Conservation (phyloP, 2,329 filamentous ascomycete genomes). For the Cryphonectria radicalis region DNA sequence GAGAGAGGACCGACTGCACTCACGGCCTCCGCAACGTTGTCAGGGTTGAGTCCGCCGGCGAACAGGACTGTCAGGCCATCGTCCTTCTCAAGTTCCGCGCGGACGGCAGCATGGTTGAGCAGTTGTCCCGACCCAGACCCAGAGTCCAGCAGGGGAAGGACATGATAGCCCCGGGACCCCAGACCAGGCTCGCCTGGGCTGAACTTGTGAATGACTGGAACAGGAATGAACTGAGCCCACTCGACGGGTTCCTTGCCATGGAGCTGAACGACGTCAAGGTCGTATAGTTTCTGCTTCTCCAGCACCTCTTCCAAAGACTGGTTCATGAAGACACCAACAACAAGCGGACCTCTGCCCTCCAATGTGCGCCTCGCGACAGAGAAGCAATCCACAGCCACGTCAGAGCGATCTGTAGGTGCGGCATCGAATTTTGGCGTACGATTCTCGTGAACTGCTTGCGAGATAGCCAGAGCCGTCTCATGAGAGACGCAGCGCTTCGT, state of each 20-base stretch:
- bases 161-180: constrained; percentile 77
- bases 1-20: constrained; percentile 62
- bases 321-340: constrained; percentile 94
- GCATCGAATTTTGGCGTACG: constrained; percentile 21
- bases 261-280: constrained; percentile 87
- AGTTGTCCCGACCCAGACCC: constrained; percentile 82
- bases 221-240: constrained; percentile 87
- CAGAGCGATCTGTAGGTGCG: constrained; percentile 33
- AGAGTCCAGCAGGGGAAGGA: constrained; percentile 83
- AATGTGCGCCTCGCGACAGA: constrained; percentile 39
- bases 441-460: constrained; percentile 69
- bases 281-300: constrained; percentile 73
- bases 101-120: constrained; percentile 73
- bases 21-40: constrained; percentile 75
- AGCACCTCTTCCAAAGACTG: constrained; percentile 85
- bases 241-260: constrained; percentile 92
- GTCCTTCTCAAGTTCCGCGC: constrained; percentile 67
- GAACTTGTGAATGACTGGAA: constrained; percentile 89
- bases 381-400: constrained; percentile 70
- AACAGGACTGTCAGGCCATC: constrained; percentile 75
- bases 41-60: constrained; percentile 81
- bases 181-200: constrained; percentile 75
- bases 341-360: constrained; percentile 65
- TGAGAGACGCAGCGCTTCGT: constrained; percentile 79
- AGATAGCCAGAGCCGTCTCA: constrained; percentile 80